These are phyloP conservation scores for Suhomyces faveliae DNA, from an alignment of 805 yeast genomes.

Conservation along the genomic window DNA sequence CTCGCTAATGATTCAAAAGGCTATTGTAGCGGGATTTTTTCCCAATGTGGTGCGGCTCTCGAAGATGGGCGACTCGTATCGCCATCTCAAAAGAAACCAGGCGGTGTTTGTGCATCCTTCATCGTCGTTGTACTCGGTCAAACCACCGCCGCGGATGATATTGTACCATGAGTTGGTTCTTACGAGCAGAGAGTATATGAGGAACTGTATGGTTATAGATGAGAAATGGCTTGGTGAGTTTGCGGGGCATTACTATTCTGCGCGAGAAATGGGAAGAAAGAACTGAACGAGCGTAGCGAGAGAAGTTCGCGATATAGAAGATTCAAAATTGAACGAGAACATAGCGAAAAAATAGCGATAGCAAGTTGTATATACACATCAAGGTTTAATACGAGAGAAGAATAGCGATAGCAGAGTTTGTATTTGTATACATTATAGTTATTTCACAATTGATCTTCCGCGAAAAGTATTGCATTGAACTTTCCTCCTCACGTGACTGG, in stretches of 20 bases:
- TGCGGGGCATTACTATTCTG: conserved; percentile 60
- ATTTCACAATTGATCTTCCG: too few relatives aligned
- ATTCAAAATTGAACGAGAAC: too few relatives aligned
- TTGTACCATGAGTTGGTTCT: conserved; percentile 81
- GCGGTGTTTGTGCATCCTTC: conserved; percentile 87
- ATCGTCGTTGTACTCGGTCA: conserved; percentile 59
- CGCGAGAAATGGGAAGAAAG: conserved; percentile 16
- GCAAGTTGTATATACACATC: too few relatives aligned
- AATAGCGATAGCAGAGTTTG: too few relatives aligned
- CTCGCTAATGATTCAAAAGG: conserved; percentile 42
- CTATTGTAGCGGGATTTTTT: conserved; percentile 68
- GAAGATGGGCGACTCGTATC: conserved; percentile 65
- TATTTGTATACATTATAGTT: too few relatives aligned
- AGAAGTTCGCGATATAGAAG: too few relatives aligned
- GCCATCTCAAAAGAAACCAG: conserved; percentile 63
- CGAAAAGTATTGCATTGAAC: too few relatives aligned
- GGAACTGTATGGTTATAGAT: conserved; percentile 70
- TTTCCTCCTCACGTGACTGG: neutral
- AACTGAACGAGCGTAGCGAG: too few relatives aligned
- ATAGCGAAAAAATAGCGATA: too few relatives aligned
- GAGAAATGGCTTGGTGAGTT: conserved; percentile 71
- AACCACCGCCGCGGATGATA: conserved; percentile 72
- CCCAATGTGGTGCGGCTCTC: conserved; percentile 61
- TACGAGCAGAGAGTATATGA: conserved; percentile 87
- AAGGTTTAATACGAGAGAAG: too few relatives aligned